A percentile compares a stretch with the other conserved stretches of the same genome.
These are phyloP conservation scores for Rhytidiadelphus loreus DNA, from an alignment of 225 moss, liverwort and hornwort species.

Conservation along the genomic window DNA sequence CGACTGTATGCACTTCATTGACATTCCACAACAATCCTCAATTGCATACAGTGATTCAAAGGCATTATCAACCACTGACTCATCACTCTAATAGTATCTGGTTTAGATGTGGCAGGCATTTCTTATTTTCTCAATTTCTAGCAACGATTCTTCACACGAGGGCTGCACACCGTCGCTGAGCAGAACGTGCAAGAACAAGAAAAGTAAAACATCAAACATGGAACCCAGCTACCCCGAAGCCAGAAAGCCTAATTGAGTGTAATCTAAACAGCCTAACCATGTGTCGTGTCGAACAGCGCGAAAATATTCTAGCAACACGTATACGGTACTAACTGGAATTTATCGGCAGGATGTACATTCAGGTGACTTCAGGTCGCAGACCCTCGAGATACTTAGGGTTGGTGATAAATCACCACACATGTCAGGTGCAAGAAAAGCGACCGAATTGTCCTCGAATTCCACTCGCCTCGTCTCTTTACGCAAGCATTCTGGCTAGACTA, in stretches of 20 bases:
- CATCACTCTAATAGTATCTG: background rate
- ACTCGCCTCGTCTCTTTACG: background rate
- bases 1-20: background rate
- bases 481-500: background rate
- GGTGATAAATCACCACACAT: background rate
- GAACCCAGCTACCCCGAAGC: background rate
- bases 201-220: background rate
- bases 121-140: background rate
- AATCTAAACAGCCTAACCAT: background rate
- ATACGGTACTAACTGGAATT: background rate
- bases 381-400: background rate
- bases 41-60: background rate
- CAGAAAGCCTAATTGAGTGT: background rate
- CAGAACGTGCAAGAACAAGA: background rate
- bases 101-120: too few species aligned
- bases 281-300: background rate
- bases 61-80: background rate
- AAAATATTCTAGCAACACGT: background rate
- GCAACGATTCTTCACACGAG: background rate
- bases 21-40: background rate
- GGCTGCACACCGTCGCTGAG: background rate
- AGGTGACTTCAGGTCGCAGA: background rate
- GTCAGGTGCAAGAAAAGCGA: background rate
- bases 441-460: background rate
- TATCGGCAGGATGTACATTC: background rate